Conservation (phyloP, 148 eudicot species). For the Heliosperma pusillum region DNA sequence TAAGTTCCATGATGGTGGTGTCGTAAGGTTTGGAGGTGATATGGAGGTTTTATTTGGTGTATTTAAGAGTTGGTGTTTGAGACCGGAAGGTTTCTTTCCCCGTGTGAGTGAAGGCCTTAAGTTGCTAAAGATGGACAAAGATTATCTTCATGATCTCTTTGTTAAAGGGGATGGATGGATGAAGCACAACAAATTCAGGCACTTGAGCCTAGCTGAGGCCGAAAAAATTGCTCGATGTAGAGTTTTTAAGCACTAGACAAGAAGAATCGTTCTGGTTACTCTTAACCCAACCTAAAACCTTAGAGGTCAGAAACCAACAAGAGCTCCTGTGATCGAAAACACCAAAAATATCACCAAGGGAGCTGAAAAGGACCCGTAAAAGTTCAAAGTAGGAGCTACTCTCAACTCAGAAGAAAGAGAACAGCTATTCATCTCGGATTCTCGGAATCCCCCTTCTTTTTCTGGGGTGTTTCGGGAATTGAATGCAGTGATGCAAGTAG, state of each 20-base stretch:
- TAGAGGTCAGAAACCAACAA: neutral
- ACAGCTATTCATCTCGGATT: neutral
- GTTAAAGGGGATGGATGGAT: conserved; percentile 56
- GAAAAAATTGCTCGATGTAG: conserved; percentile 51
- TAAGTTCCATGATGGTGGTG: conserved; percentile 72
- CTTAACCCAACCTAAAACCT: neutral
- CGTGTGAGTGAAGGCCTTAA: conserved; percentile 58
- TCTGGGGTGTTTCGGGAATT: neutral
- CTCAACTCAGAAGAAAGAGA: neutral
- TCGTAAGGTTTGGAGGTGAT: conserved; percentile 62
- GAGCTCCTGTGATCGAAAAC: neutral
- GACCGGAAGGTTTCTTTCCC: conserved; percentile 95
- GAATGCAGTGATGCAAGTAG: neutral
- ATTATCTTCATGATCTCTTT: conserved; percentile 35
- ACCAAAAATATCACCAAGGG: neutral
- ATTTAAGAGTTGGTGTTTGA: conserved; percentile 85
- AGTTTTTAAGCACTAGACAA: conserved; percentile 14
- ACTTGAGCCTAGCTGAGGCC: conserved; percentile 58
- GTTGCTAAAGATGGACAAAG: conserved; percentile 60
- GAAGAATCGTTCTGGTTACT: neutral
- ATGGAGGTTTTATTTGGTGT: conserved; percentile 67
- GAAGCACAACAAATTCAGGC: conserved; percentile 59
- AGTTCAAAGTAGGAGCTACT: neutral
- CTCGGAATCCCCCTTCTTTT: neutral
- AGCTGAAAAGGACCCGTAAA: neutral